Evolutionary conservation across 192 early-diverging fungal genomes (phyloP), one percentile per base, ranked within the genome.

Genomic region (Coemansia sp.): DNA sequence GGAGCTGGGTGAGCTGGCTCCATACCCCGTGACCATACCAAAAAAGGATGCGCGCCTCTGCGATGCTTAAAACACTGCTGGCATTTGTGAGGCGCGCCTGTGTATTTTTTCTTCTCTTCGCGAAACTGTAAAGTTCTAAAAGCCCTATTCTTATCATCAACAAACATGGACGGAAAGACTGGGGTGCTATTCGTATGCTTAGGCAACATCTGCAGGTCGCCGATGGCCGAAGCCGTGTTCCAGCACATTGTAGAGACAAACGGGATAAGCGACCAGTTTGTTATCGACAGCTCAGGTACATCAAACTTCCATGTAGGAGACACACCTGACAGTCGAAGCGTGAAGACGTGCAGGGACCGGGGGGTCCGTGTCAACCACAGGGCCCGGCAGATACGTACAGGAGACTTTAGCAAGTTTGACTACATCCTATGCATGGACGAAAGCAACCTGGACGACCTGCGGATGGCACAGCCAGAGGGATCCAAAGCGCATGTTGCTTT

Each of bases 181-280:
- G 34, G 55, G 29, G 85, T 87, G 31, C 72, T 84, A n/a, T 84
- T 87, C 53, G 76, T 85, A 23, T 85, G 85, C 50, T 75, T 87
- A 50, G 93, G 93, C 59, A 94, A 94, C 75, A 94, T 94, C 57
- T 94, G 91, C 82, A 85, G 93, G 37, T 88, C 86, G 6, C 92
- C 93, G 5, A 98, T 96, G 96, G 93, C 94, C 40, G 93, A 94
- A 71, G 95, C 95, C 7, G 96, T 96, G 9, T 97, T 98, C 68
- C 71, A 77, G 1, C 82, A 91, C 59, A 81, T 78, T 22, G 84
- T 96, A n/a, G 79, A 83, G 29, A 33, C 88, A 55, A 67, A 75
- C 44, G 71, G 82, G 7, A 74, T 93, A 15, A 45, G 60, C 17
- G 66, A 79, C 5, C 58, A 58, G 2, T 93, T 97, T 68, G 58